Percentiles rank a stretch among this genome's conserved stretches.
phyloP scores from a whole-genome alignment of 1,284 basidiomycete species.

The Pseudozyma tsukubaensis region DNA sequence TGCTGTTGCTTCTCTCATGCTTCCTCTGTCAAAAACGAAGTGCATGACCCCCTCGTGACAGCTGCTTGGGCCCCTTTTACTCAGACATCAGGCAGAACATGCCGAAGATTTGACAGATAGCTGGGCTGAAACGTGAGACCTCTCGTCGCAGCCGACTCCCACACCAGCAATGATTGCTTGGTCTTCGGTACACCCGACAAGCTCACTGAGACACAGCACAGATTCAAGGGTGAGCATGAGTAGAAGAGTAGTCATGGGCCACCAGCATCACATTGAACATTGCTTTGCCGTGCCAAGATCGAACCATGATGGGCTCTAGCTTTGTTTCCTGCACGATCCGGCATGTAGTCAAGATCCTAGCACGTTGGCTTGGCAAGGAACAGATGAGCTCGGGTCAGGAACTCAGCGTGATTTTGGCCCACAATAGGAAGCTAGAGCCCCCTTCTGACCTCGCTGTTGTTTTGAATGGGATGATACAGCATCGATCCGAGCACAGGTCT shows the following conservation, averaged over 20 bases:
- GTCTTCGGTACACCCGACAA: too few relatives aligned
- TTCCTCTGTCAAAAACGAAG: background rate
- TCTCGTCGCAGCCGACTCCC: background rate
- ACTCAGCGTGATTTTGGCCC: slow-evolving; percentile 28
- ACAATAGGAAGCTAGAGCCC: background rate
- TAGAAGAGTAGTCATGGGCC: too few relatives aligned
- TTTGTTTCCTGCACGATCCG: background rate
- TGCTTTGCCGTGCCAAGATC: too few relatives aligned
- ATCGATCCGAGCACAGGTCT: background rate
- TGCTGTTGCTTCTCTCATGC: background rate
- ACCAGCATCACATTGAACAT: too few relatives aligned
- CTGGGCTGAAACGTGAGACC: slow-evolving; percentile 14
- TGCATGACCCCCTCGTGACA: too few relatives aligned
- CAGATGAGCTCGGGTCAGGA: background rate
- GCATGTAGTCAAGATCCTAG: background rate
- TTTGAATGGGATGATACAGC: background rate
- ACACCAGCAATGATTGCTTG: background rate
- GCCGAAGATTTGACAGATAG: background rate
- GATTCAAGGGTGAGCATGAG: background rate
- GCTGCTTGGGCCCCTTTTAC: too few relatives aligned
- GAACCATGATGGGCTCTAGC: too few relatives aligned
- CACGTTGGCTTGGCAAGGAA: background rate
- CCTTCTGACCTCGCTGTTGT: background rate
- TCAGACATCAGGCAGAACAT: background rate
- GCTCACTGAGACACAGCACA: background rate